Percentiles rank a stretch among this genome's conserved stretches.
Conservation (phyloP, 768 basidiomycete species). For the Neoboletus magnificus region DNA sequence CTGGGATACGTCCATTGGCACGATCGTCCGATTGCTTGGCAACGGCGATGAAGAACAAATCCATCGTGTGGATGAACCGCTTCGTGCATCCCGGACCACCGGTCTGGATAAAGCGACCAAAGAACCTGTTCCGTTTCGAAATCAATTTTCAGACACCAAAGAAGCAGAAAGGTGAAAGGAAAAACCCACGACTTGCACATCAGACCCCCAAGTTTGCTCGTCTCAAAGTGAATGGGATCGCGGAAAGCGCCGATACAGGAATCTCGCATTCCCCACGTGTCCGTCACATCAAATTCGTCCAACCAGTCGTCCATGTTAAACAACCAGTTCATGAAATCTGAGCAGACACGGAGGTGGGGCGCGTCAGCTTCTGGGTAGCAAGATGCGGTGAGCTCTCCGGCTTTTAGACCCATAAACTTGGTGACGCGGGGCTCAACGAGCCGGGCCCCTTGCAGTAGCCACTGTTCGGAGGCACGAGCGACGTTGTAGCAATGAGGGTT, state of each 20-base stretch:
- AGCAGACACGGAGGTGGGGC: conserved; percentile 58
- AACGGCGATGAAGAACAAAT: conserved; percentile 42
- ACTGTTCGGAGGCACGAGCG: conserved; percentile 37
- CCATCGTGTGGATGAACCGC: conserved; percentile 41
- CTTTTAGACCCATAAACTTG: conserved; percentile 55
- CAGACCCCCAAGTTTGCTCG: conserved; percentile 27
- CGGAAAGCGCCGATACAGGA: conserved; percentile 29
- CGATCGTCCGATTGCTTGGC: conserved; percentile 44
- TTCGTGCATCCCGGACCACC: conserved; percentile 39
- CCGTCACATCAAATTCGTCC: conserved; percentile 36
- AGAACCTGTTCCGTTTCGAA: conserved; percentile 31
- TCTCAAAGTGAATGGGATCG: conserved; percentile 28
- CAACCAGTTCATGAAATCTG: conserved; percentile 59
- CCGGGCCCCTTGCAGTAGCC: conserved; percentile 29
- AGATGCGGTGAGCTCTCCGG: conserved; percentile 62
- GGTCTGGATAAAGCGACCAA: conserved; percentile 35
- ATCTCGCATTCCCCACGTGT: conserved; percentile 31
- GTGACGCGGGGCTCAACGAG: conserved; percentile 32
- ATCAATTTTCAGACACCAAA: background rate
- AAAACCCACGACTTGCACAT: conserved; percentile 35
- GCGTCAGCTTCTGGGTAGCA: conserved; percentile 58
- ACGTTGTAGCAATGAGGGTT: conserved; percentile 34
- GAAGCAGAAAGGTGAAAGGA: background rate
- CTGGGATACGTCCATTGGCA: conserved; percentile 34
- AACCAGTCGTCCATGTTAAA: conserved; percentile 43